Evolutionary conservation across 139 green algal species (phyloP), one percentile per base, ranked within the genome.

Genomic region (Chlorella sp.): DNA sequence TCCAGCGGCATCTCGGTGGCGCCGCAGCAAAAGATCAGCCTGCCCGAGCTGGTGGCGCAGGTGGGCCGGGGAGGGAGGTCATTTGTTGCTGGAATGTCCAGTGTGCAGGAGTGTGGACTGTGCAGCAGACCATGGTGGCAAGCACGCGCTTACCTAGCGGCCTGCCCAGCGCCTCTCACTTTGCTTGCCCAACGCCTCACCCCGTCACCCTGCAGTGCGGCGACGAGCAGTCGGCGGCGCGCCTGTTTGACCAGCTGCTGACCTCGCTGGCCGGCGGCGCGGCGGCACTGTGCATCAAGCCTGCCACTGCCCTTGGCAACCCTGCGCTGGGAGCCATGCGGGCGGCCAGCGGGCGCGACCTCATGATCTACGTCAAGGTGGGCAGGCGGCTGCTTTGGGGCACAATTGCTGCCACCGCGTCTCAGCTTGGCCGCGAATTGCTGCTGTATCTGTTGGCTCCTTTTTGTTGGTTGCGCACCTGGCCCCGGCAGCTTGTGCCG

Each of bases 1-100:
- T n/a, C 47, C 13, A 36, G 41, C 57, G 81, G 81, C 71, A 81
- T 86, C 71, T 75, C 56, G 39, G 65, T 62, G 11, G 57, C 82
- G 32, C 82, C 82, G 6, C 71, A 81, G 71, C 67, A 88, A 60
- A 82, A 82, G 30, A 85, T 90, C 32, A 83, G 62, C 36, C 63
- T 86, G 64, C 74, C 74, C n/a, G 87, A 90, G 68, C 87, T 90
- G 71, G 55, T 34, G n/a, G 82, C 81, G 26, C 83, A 72, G 51
- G 72, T 73, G 32, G 0, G 73, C 20, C 28, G 44, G 44, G 44
- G 44, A 51, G 44, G 44, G 44, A n/a, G n/a, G n/a, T n/a, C n/a
- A n/a, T n/a, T n/a, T n/a, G n/a, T 9, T 51, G 44, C 44, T 51
- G 44, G 44, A 51, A 51, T n/a, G n/a, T n/a, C n/a, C n/a, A n/a